Evolutionary conservation across 495 filamentous ascomycete genomes (phyloP).

Genomic region (Diplogelasinospora grovesii): DNA sequence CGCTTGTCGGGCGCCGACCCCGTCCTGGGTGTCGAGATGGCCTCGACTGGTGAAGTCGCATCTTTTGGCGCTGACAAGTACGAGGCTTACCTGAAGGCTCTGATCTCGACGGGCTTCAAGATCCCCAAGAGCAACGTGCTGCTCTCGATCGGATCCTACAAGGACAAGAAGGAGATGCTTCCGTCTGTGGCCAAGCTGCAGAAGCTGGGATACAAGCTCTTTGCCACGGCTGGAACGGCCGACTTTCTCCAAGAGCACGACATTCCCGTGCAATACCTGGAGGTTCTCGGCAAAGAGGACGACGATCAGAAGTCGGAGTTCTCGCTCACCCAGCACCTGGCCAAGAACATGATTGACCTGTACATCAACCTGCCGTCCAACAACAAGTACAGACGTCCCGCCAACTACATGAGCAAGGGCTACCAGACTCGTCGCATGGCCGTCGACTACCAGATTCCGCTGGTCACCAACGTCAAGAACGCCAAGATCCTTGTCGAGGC

Average conservation of each 20-base stretch:
- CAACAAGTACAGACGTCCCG: conserved; percentile 90
- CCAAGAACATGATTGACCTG: conserved; percentile 94
- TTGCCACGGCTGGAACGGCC: conserved; percentile 90
- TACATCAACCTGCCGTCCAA: conserved; percentile 98
- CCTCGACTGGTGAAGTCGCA: conserved; percentile 95
- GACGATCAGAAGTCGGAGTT: conserved; percentile 90
- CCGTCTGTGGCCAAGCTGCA: conserved; percentile 85
- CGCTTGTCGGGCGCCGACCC: conserved; percentile 93
- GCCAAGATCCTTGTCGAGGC: conserved; percentile 96
- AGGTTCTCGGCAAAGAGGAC: conserved; percentile 60
- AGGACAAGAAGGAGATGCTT: conserved; percentile 95
- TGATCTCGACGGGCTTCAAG: conserved; percentile 92
- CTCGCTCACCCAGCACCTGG: conserved; percentile 88
- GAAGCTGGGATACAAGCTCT: conserved; percentile 86
- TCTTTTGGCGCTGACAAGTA: conserved; percentile 95
- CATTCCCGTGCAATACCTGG: conserved; percentile 84
- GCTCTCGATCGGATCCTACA: conserved; percentile 92
- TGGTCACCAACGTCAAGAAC: conserved; percentile 99
- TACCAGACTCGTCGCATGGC: conserved; percentile 96
- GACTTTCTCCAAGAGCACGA: conserved; percentile 91
- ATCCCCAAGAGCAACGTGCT: conserved; percentile 96
- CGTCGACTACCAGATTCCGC: conserved; percentile 93
- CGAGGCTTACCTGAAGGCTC: conserved; percentile 92
- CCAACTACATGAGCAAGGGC: conserved; percentile 96
- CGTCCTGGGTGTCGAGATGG: conserved; percentile 97